Base-by-base conservation (phyloP, 2,329 filamentous ascomycete genomes). In the Cytospora chrysosperma region DNA sequence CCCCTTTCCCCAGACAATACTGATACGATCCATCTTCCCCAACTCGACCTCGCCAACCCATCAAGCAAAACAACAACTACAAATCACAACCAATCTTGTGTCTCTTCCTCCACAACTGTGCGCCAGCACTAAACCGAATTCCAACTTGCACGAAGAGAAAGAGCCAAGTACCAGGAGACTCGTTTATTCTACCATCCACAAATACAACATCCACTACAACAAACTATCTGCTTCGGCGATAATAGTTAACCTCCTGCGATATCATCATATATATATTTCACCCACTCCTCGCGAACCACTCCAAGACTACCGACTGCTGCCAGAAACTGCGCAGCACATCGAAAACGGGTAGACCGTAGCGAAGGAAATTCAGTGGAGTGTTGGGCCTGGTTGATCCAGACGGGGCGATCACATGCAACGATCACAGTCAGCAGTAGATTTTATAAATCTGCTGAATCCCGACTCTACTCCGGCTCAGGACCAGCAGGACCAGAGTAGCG, bases 401-500 rank as follows among this genome's bases (percentile, higher is more conserved):
- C 59, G 56, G 69, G 73, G 74, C 77, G 75, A 81, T 87, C 87
- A 88, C 84, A 91, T 92, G 88, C 88, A 90, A 84, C 86, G 86
- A 77, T 83, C 86, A 82, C 82, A 85, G 72, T 89, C 88, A 70
- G 86, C 88, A 75, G 86, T 89, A 78, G 88, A 89, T 83, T 90
- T 91, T 77, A 86, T 85, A 75, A 90, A 86, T 82, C 85, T 91
- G 75, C 85, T 92, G 73, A 91, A 91, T 73, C 88, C 88, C 55
- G 81, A 82, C 69, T 75, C 77, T 43, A 21, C 51, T 49, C n/a
- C 58, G 27, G 58, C 51, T 49, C 58, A 12, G 37, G 58, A 61
- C 32, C 58, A 34, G 17, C 69, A 70, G 51, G 68, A 68, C 43
- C 50, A 68, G 17, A 67, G 66, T 69, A 51, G 64, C 69, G 47